Evolutionary conservation across 768 basidiomycete species (phyloP).

Genomic region (Mycena amicta): DNA sequence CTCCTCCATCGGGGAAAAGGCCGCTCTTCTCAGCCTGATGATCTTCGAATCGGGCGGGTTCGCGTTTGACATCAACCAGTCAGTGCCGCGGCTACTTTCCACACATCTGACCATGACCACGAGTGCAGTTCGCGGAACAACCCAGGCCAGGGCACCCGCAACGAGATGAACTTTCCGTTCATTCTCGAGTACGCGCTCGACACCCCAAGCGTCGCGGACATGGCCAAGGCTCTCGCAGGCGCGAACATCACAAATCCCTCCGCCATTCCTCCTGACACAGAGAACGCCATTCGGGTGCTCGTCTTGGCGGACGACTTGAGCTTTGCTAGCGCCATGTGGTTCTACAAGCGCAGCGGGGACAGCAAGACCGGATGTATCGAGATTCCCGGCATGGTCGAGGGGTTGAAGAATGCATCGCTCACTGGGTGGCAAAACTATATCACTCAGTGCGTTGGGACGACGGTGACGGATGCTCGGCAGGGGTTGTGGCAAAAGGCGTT

Average conservation of each 20-base stretch:
- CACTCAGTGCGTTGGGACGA: constrained; percentile 25
- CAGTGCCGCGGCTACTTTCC: no score
- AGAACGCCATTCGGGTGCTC: constrained; percentile 23
- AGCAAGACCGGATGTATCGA: constrained; percentile 21
- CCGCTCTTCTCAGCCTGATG: constrained; percentile 27
- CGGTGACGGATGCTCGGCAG: constrained; percentile 21
- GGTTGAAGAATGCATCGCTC: constrained; percentile 21
- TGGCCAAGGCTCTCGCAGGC: constrained; percentile 21
- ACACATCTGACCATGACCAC: no score
- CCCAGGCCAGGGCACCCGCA: constrained; percentile 29
- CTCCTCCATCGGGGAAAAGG: constrained; percentile 23
- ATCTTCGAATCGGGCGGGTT: constrained; percentile 25
- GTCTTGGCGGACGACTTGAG: constrained; percentile 25
- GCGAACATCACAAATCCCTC: constrained; percentile 2
- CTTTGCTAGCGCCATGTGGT: constrained; percentile 30
- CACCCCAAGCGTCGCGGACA: constrained; percentile 17
- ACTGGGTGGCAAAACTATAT: constrained; percentile 26
- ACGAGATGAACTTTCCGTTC: constrained; percentile 27
- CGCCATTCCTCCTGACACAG: constrained; percentile 15
- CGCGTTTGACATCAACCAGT: constrained; percentile 29
- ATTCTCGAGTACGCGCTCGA: constrained; percentile 29
- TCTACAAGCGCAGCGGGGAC: constrained; percentile 23
- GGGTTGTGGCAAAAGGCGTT: constrained; percentile 21
- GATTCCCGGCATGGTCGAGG: constrained; percentile 21
- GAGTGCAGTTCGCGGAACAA: constrained; percentile 19